These are phyloP conservation scores for Lachnellula subtilissima DNA, from an alignment of 2,329 filamentous ascomycete species.

Conservation along the genomic window DNA sequence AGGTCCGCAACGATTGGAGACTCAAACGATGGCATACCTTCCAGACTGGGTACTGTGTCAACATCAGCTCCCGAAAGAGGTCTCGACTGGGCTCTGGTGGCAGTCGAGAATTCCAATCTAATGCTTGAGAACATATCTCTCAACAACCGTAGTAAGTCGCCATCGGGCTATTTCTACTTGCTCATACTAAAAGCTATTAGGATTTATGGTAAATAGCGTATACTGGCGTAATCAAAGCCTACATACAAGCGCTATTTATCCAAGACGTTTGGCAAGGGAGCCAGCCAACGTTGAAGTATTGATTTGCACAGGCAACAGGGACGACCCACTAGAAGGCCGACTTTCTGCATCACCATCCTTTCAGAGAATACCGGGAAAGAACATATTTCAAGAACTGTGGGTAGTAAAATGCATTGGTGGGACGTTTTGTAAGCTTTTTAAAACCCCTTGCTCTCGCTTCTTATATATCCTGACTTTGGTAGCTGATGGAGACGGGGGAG, in stretches of 20 bases:
- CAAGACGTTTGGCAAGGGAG: slow-evolving; percentile 4
- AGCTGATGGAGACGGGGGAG: slow-evolving; percentile 11
- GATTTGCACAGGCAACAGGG: slow-evolving; percentile 9
- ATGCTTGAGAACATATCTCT: not conserved
- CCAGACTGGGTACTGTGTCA: slow-evolving; percentile 5
- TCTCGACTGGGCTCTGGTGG: slow-evolving; percentile 9
- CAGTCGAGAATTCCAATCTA: slow-evolving; percentile 5
- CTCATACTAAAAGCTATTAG: not conserved
- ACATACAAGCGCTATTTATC: slow-evolving; percentile 1
- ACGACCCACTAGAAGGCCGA: slow-evolving; percentile 8
- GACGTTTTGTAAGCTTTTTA: slow-evolving; percentile 4
- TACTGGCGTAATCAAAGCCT: not conserved
- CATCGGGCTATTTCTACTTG: not conserved
- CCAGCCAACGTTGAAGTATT: slow-evolving; percentile 7
- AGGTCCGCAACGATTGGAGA: not conserved
- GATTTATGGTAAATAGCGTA: not conserved
- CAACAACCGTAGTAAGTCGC: not conserved
- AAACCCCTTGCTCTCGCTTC: not conserved
- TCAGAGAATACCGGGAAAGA: slow-evolving; percentile 4
- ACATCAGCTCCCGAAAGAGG: slow-evolving; percentile 5
- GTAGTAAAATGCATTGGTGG: slow-evolving; percentile 5
- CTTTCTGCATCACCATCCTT: slow-evolving; percentile 5
- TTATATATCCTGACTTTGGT: not conserved
- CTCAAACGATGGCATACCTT: not conserved
- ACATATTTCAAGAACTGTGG: slow-evolving; percentile 10